Evolutionary conservation across 2,329 filamentous ascomycete genomes (phyloP).

Genomic region (Metarhizium album): DNA sequence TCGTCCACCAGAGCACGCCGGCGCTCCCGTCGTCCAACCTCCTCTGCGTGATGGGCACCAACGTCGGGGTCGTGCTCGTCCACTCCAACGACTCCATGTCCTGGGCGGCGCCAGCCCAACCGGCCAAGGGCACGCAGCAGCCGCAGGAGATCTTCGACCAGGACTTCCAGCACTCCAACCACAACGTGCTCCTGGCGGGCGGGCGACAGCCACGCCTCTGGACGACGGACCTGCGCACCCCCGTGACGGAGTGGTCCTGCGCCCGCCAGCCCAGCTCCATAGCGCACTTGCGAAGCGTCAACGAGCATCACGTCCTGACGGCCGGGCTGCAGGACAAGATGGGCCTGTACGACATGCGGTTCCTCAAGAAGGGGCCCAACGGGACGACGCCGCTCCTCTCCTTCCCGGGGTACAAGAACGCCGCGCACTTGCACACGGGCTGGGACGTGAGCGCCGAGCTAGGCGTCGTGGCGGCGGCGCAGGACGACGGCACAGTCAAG

Average conservation of each 20-base stretch:
- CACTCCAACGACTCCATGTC: constrained; percentile 19
- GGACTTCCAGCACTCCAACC: constrained; percentile 33
- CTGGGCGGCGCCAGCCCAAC: constrained; percentile 21
- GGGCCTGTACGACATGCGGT: constrained; percentile 47
- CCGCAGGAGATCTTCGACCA: constrained; percentile 35
- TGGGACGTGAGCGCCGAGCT: constrained; percentile 38
- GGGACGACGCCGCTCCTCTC: constrained; percentile 28
- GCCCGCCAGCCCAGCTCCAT: constrained; percentile 29
- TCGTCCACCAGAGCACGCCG: constrained; percentile 30
- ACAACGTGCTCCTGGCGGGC: constrained; percentile 38
- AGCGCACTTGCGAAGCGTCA: constrained; percentile 39
- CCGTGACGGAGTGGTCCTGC: constrained; percentile 21
- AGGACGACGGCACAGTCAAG: constrained; percentile 35
- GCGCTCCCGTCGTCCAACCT: constrained; percentile 29
- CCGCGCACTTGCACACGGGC: constrained; percentile 35
- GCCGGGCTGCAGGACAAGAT: constrained; percentile 39
- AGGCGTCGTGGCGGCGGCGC: constrained; percentile 42
- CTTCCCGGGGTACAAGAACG: constrained; percentile 42
- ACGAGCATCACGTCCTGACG: constrained; percentile 39
- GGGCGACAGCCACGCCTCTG: constrained; percentile 36
- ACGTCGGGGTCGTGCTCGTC: constrained; percentile 32
- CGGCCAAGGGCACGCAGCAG: constrained; percentile 9
- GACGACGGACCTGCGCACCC: constrained; percentile 33
- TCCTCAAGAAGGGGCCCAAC: constrained; percentile 13
- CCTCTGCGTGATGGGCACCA: constrained; percentile 38